Base-by-base conservation (phyloP, 768 basidiomycete genomes). In the Guyanaporus albipodus region DNA sequence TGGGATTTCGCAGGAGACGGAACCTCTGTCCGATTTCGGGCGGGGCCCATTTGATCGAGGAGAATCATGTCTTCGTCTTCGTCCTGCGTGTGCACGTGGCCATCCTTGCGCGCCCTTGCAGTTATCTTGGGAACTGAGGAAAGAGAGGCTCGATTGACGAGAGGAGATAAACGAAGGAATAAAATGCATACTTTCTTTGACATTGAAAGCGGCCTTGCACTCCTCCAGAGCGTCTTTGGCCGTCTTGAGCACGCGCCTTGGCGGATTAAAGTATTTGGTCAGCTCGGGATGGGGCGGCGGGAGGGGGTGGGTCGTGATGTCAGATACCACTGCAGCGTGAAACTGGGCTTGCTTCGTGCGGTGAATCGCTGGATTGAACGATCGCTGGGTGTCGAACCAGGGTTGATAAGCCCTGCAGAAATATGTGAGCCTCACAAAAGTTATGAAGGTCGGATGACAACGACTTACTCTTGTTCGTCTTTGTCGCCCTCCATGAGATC, bases 321-420 rank as follows among this genome's bases (percentile, higher is more conserved):
- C 88, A 2, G 78, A 69, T 17, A 86, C 82, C 9, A 91, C 75
- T 2, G 91, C 91, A 41, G 78, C 78, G 60, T 96, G 94, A 67
- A 95, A 90, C 57, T 92, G 81, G 11, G 93, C 93, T 71, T 96
- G 92, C 63, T 94, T 95, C 46, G 85, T 77, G 42, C 94, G 83
- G 59, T 99, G 94, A 26, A 96, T 74, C 4, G 88, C 80, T 2
- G 95, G 93, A 57, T 95, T 96, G 66, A 79, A 96, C 1, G 93
- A 90, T 2, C 82, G 68, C 4, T 73, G 69, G 0, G 85, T 76
- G 48, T 86, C 80, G 60, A 86, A 95, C 91, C 91, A 98, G 4
- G 84, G 73, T 3, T 59, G 56, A 9, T 73, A 77, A 32, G 75
- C 71, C 14, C 90, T 91, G 56, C 12, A 23, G 33, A n/a, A 28